Evolutionary conservation across 1,284 basidiomycete species (phyloP), one percentile per base, ranked within the genome.

Genomic region (Ceratobasidium sp.): DNA sequence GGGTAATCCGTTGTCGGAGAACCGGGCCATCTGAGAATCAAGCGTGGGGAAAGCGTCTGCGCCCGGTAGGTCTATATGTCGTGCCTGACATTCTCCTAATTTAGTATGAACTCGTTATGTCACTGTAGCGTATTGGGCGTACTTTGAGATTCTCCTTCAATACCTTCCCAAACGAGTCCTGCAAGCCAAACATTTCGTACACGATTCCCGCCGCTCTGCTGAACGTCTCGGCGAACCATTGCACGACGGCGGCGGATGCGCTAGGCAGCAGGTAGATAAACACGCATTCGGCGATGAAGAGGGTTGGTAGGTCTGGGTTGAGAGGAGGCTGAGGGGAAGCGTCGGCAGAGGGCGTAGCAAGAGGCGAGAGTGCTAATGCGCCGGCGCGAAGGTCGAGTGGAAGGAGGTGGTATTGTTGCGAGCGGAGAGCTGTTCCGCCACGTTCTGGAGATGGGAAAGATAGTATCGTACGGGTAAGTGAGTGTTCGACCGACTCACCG

Each of bases 271-370:
- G 93, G 84, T 98, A 98, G n/a, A 91, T 94, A 78, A 97, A 88
- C 2, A 98, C 94, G 81, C 96, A 97, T 87, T 98, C 96, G 78
- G 95, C 95, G 12, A 98, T 85, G 23, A 97, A 87, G 0, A 98
- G 88, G 0, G 95, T 96, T 1, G 96, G 95, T 5, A 91, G 82
- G 0, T 85, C 80, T 0, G 89, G 86, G n/a, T 92, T 91, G n/a
- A 96, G 86, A 2, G 91, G 67, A 33, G 79, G 35, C 20, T 35
- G 79, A 81, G 50, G 66, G 81, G 64, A 35, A 83, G 79, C 23
- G 80, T 68, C 59, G 35, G 88, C 82, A 10, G 89, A 77, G 3
- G 85, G 81, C n/a, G 83, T 41, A 86, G 83, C 7, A 85, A 79
- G 76, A 46, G 71, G 81, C 0, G 89, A 33, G 20, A 74, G 70